Evolutionary conservation across 2,329 filamentous ascomycete genomes (phyloP), one percentile per base, ranked within the genome.

Genomic region (Phaeophleospora eucalypticola): DNA sequence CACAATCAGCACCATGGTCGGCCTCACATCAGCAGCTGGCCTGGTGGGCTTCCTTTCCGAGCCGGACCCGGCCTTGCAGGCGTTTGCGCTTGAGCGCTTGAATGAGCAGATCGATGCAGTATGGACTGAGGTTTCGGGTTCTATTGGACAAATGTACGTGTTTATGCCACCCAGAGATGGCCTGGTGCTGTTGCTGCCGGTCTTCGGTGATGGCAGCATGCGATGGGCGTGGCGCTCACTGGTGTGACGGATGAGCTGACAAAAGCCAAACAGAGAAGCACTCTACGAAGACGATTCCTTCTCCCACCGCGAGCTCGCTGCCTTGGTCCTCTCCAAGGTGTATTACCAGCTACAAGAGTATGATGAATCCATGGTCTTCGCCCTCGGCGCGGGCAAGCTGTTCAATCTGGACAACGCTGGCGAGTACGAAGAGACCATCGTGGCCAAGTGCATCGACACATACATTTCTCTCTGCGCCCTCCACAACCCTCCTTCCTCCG

Each of bases 341-440:
- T 98, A 97, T 75, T 98, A 97, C 67, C 93, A 98, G 67, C 83
- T 98, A 43, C 89, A 96, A 72, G 93, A 93, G 68, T 98, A 98
- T 76, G 93, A 96, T 67, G 93, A 98, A 75, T 96, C 91, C 71
- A 97, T 98, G 91, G 87, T 88, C 43, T 97, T 98, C 70, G 93
- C 93, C 54, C 81, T 98, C 37, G 90, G 89, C 49, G 90, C 93
- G 18, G 93, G 93, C 51, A 88, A 96, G 66, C 83, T 95, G 41
- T 96, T 98, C 77, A 88, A 94, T 73, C 81, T 97, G 57, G 87
- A 96, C 63, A 80, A 84, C 45, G 85, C 87, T 43, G 87, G 89
- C 70, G 93, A 98, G 74, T 98, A 95, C 65, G 93, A 98, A 71
- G 90, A 98, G 74, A 98, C 93, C 47, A 97, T 98, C 72, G 90